These are phyloP conservation scores for Fusarium papillatum DNA, from an alignment of 2,329 filamentous ascomycete genomes.

Conservation along the genomic window DNA sequence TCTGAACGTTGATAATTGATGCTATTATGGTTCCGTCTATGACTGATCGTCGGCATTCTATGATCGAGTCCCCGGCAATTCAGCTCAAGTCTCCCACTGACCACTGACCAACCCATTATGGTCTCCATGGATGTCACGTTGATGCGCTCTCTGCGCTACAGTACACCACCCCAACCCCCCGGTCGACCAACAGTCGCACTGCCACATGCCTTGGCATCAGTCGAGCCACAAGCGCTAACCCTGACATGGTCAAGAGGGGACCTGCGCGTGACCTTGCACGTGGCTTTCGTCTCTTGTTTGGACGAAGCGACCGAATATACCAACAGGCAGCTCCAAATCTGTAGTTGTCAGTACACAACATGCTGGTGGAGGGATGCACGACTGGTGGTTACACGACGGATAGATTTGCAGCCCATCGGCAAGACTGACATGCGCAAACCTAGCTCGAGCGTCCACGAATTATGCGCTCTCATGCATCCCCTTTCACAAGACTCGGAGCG, in stretches of 20 bases:
- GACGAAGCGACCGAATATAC: background rate
- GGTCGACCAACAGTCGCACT: conserved; percentile 2
- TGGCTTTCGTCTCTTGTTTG: conserved; percentile 5
- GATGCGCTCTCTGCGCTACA: conserved; percentile 5
- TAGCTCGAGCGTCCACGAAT: background rate
- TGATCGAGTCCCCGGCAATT: background rate
- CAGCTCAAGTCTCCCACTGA: conserved; percentile 6
- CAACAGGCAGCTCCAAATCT: background rate
- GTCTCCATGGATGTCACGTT: conserved; percentile 5
- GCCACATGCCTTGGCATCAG: conserved; percentile 4
- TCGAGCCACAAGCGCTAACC: background rate
- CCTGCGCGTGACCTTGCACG: conserved; percentile 16
- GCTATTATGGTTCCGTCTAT: background rate
- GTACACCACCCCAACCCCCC: background rate
- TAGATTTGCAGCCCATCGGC: background rate
- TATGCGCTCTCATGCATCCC: background rate
- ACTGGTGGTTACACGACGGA: conserved; percentile 1
- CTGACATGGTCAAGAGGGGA: background rate
- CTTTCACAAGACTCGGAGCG: conserved; percentile 8
- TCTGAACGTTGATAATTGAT: background rate
- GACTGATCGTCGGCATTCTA: background rate
- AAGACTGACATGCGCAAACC: background rate
- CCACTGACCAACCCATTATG: conserved; percentile 6
- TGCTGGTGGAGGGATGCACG: background rate
- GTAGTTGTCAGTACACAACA: conserved; percentile 2